Conservation (phyloP, 345 rosid genomes). For the Luvunga scandens region DNA sequence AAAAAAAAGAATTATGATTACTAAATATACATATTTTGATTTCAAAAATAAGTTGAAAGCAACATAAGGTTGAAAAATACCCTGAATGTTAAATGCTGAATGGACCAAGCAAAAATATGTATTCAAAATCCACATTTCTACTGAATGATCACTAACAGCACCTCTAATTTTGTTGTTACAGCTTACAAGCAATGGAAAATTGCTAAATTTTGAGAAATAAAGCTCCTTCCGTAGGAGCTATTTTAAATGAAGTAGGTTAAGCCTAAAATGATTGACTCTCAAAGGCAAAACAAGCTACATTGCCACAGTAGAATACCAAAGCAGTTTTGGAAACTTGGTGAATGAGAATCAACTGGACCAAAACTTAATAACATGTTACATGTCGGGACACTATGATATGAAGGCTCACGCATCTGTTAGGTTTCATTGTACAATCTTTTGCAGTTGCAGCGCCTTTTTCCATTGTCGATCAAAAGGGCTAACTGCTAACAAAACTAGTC, state of each 20-base stretch:
- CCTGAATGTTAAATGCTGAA: no score
- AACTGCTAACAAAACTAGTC: background rate
- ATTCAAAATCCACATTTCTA: no score
- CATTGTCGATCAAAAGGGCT: background rate
- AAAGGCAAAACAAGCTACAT: background rate
- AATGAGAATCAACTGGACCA: background rate
- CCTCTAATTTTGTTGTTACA: no score
- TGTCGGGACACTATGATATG: background rate
- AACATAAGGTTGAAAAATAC: no score
- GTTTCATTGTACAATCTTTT: background rate
- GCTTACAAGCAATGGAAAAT: background rate
- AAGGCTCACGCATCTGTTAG: background rate
- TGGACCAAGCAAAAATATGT: background rate
- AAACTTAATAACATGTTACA: background rate
- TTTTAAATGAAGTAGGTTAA: no score
- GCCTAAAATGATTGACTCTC: background rate
- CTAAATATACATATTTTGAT: no score
- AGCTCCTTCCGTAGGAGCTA: background rate
- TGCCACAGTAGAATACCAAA: no score
- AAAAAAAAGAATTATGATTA: no score
- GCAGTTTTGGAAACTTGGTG: no score
- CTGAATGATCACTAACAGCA: no score
- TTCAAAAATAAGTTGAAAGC: background rate
- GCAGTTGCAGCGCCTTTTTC: background rate
- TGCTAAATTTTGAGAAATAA: background rate